These are phyloP conservation scores for Agapanthus africanus DNA, from an alignment of 106 monocot genomes.

Conservation along the genomic window DNA sequence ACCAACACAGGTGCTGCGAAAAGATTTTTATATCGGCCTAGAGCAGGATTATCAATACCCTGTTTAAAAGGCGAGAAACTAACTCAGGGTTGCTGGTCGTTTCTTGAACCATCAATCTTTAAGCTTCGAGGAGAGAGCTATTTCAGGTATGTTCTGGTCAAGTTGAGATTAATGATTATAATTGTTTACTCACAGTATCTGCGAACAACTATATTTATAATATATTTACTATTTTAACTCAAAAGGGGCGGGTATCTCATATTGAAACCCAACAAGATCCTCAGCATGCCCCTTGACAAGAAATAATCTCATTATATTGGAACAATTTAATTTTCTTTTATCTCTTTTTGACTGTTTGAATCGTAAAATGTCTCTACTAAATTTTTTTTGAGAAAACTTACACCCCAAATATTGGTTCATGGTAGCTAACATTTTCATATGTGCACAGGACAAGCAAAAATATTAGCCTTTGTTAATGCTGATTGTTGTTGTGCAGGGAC, in stretches of 20 bases:
- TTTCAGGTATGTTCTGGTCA: slow-evolving; percentile 38
- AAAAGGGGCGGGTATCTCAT: not conserved
- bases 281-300: not conserved
- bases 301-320: too few relatives aligned
- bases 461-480: not conserved
- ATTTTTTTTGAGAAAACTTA: too few relatives aligned
- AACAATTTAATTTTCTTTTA: too few relatives aligned
- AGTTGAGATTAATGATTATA: not conserved
- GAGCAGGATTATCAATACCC: slow-evolving; percentile 50
- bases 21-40: slow-evolving; percentile 50
- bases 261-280: not conserved
- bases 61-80: slow-evolving; percentile 39
- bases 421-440: not conserved
- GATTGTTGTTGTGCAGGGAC: slow-evolving; percentile 35
- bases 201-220: not conserved
- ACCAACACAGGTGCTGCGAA: slow-evolving; percentile 36
- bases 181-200: not conserved
- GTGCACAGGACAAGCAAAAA: not conserved
- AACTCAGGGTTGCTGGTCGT: slow-evolving; percentile 52
- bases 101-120: slow-evolving; percentile 53
- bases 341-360: too few relatives aligned
- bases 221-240: not conserved
- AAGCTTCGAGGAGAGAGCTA: slow-evolving; percentile 65
- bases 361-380: too few relatives aligned
- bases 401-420: not conserved